Evolutionary conservation across 2,329 filamentous ascomycete genomes (phyloP), one percentile per base, ranked within the genome.

Genomic region (Fusarium aywerte): DNA sequence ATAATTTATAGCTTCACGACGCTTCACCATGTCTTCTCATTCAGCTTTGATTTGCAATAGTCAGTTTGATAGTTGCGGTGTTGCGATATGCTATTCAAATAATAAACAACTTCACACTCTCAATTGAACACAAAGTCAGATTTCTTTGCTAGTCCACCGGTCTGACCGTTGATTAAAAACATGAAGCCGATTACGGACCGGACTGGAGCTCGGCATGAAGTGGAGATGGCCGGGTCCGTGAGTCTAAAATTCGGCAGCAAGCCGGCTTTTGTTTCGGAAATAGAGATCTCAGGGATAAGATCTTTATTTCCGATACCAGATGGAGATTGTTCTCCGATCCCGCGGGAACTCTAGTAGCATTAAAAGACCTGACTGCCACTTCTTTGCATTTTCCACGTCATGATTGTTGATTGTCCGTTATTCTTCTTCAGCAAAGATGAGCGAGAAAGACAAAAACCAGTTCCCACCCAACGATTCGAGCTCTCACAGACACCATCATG

Each of bases 321-420:
- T 56, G 42, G 55, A 52, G 25, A 62, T 33, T 51, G 40, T 54
- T 40, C 51, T 69, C 68, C 62, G 69, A 73, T 70, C 45, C 67
- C 69, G 69, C 71, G 65, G 66, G 51, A 52, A 60, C 50, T 54
- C 21, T 38, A 39, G 51, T 52, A 23, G 56, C 58, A 56, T 47
- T 64, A 62, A 69, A 73, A 55, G 58, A 39, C 27, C 48, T 62
- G 27, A 29, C 45, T 39, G 39, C 59, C 58, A 43, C 45, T 52
- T 44, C 33, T 40, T 53, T 20, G 25, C 32, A 33, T 55, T 31
- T 49, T 38, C 58, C 36, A 32, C 31, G 53, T 47, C 39, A 56
- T 69, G 48, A 42, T 33, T 47, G 25, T 23, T 33, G 18, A 35
- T 38, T 48, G 35, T 36, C 50, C 21, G 16, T 48, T 23, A 38